Base-by-base conservation (phyloP, 2,329 filamentous ascomycete species). In the Pseudocercospora macadamiae region DNA sequence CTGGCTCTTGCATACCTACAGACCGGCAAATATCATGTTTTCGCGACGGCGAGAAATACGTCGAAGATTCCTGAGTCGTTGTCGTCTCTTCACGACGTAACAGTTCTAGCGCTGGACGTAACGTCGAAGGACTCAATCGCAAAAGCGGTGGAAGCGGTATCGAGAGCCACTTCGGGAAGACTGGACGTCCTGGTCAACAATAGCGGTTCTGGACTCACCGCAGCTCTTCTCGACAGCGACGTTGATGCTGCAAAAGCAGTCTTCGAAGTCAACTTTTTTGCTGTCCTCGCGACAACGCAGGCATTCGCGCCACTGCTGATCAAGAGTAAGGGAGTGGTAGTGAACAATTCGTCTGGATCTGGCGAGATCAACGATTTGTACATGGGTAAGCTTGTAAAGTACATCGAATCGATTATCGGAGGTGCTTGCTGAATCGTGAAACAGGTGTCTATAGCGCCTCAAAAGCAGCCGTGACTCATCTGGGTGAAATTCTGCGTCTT, bases 161-260 rank as follows among this genome's bases (percentile, higher is more conserved):
- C 19, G 21, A 45, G 14, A 7, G 3, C 5, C 39, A 21, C 39
- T 12, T 45, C 39, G 9, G 79, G 78, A 18, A 45, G 12, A n/a
- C 75, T 86, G 16, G 79, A 85, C 66, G 79, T 81, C 64, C 74
- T 86, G 12, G 80, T 85, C 65, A 86, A 86, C 68, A 86, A 86
- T 73, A 45, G 39, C 23, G 19, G 39, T 25, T 45, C 39, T 19
- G 39, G 39, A 4, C 12, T 44, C 3, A 19, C 21, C 16, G 39
- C 19, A 21, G 19, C 39, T 45, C 16, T 21, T 21, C 39, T 45
- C 21, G 19, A 45, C 6, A 45, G 19, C n/a, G 18, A 21, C 18
- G 14, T 45, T 4, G 10, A 45, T 12, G 19, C 39, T 6, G 39
- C 39, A 21, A 45, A 45, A 23, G 39, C 39, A 4, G 39, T 25